These are phyloP conservation scores for Halenospora varia DNA, from an alignment of 495 filamentous ascomycete genomes.

Conservation along the genomic window DNA sequence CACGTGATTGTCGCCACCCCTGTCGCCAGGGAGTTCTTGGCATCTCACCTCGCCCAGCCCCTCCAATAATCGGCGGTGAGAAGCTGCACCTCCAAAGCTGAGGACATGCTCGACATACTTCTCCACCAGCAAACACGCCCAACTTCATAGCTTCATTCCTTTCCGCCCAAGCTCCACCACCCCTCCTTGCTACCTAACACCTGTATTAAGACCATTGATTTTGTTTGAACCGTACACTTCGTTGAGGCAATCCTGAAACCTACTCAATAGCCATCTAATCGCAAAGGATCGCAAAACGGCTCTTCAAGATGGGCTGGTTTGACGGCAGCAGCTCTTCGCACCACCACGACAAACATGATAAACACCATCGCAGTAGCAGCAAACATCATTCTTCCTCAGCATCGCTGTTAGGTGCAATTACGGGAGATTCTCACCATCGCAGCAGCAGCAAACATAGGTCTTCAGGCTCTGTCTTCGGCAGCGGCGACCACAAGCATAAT, in stretches of 20 bases:
- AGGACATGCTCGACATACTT: neutral
- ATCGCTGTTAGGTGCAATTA: neutral
- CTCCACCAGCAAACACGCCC: neutral
- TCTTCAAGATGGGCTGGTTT: conserved; percentile 4
- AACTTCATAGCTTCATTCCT: neutral
- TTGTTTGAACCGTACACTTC: neutral
- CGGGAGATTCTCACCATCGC: neutral
- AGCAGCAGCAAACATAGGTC: neutral
- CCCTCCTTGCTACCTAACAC: neutral
- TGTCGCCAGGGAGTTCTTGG: neutral
- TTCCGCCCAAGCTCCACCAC: neutral
- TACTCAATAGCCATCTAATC: neutral
- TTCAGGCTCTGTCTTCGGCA: neutral
- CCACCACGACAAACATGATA: neutral
- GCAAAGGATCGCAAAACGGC: neutral
- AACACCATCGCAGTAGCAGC: neutral
- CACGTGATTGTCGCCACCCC: neutral
- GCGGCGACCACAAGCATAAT: conserved; percentile 9
- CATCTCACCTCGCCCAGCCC: conserved; percentile 7
- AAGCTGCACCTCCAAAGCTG: neutral
- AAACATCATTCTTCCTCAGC: neutral
- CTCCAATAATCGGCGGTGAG: conserved; percentile 14
- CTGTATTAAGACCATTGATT: too few species aligned
- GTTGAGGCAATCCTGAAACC: neutral
- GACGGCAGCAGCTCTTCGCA: neutral